Evolutionary conservation across 1,139 yeast genomes (phyloP), one percentile per base, ranked within the genome.

Genomic region (Candida mesenterica): DNA sequence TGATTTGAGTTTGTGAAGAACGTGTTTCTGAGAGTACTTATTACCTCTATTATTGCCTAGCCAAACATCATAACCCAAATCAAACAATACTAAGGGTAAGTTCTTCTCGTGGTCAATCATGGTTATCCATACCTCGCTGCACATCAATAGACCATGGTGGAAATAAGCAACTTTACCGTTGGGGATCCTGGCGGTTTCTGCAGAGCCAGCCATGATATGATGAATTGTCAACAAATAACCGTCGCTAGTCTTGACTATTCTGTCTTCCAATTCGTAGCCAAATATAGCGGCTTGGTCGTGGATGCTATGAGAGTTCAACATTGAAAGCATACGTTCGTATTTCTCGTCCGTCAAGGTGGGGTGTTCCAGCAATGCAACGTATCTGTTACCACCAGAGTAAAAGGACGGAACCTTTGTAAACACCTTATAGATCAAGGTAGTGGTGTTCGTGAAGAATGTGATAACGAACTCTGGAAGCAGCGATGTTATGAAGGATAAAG

Each of bases 81-180:
- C 90, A 38, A 82, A 86, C 31, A 90, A 67, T 2, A 77, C 65
- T 52, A 85, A 82, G 0, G 97, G 96, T 36, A 90, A 59, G 50
- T 86, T 85, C 34, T 72, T 68, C 27, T 75, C 54, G 30, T 78
- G 75, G 12, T 80, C 76, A 24, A 79, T 56, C 75, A 79, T 80
- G 20, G 92, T 77, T 30, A 85, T 78, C 97, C 96, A 87, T 6
- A 90, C 76, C 51, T 90, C 97, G 34, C 94, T 80, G 53, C 82
- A 80, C 97, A 90, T 90, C 45, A 90, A 69, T 38, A 90, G 66
- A 0, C 97, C 97, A 56, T 90, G 97, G 52, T 90, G 97, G 36
- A 90, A 67, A 52, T 87, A 90, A 0, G 85, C 83, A 2, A 82
- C 81, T 37, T 68, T 75, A 30, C 48, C 68, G 59, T 51, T 53